These are phyloP conservation scores for Glaciozyma antarctica DNA, from an alignment of 768 basidiomycete genomes.

Conservation along the genomic window DNA sequence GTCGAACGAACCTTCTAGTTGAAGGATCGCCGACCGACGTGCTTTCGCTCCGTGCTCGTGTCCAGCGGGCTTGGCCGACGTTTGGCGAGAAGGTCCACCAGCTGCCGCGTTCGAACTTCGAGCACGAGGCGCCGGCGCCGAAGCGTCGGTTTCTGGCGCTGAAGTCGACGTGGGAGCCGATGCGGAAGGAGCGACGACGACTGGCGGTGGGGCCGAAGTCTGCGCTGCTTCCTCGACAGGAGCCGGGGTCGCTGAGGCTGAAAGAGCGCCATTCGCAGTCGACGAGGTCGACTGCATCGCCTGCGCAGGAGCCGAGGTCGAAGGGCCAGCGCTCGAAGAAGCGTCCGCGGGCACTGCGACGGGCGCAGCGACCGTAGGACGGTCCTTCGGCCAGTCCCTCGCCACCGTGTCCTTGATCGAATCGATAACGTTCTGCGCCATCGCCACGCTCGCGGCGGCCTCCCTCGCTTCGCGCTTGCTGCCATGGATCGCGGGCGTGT, in stretches of 20 bases:
- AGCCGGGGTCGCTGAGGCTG: not conserved
- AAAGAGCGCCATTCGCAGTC: not conserved
- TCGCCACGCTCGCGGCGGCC: not conserved
- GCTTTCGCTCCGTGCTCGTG: no score
- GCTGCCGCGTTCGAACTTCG: no score
- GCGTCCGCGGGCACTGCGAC: no score
- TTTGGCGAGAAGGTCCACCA: no score
- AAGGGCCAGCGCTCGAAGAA: no score
- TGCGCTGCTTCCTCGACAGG: not conserved
- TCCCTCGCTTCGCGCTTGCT: constrained; percentile 4
- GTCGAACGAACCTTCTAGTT: not conserved
- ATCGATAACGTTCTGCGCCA: not conserved
- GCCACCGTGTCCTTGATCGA: not conserved
- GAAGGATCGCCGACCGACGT: no score
- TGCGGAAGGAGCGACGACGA: not conserved
- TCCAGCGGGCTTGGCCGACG: no score
- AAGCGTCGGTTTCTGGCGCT: not conserved
- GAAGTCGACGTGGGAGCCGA: not conserved
- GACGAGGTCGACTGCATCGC: no score
- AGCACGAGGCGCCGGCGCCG: not conserved
- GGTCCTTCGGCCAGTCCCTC: not conserved
- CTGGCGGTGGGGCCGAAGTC: not conserved
- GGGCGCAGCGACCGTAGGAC: not conserved
- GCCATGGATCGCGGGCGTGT: not conserved
- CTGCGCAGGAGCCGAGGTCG: no score